Evolutionary conservation across 805 yeast species (phyloP).

Genomic region (Candida silvatica): DNA sequence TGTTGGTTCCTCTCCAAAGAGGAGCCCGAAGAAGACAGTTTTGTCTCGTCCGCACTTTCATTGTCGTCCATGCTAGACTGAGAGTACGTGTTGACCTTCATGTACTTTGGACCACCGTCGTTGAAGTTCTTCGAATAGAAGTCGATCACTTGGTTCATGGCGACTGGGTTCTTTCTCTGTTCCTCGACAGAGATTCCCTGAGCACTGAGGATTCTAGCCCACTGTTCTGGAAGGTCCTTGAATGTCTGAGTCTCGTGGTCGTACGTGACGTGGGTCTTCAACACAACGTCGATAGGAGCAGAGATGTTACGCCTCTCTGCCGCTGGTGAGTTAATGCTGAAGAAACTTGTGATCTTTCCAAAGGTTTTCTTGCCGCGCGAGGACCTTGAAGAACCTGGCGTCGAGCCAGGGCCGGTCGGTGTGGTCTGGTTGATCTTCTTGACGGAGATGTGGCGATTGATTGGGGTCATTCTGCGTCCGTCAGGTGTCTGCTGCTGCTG

Average conservation of each 20-base stretch:
- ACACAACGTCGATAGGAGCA: constrained; percentile 87
- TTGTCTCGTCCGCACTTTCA: background rate
- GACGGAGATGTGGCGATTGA: background rate
- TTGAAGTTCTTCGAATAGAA: constrained; percentile 19
- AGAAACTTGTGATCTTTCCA: constrained; percentile 39
- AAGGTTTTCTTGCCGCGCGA: constrained; percentile 45
- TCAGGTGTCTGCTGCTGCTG: too few species aligned
- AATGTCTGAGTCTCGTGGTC: constrained; percentile 79
- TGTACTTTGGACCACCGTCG: constrained; percentile 19
- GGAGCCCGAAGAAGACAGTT: constrained; percentile 1
- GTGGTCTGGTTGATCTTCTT: background rate
- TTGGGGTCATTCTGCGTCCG: background rate
- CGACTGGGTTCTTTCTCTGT: constrained; percentile 87
- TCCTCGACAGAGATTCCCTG: constrained; percentile 86
- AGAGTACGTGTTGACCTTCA: constrained; percentile 14
- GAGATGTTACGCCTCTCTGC: constrained; percentile 47
- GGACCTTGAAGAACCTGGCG: constrained; percentile 14
- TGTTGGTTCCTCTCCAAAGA: background rate
- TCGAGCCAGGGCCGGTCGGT: background rate
- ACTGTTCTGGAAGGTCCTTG: constrained; percentile 87
- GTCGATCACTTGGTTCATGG: constrained; percentile 40
- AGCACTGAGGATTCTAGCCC: constrained; percentile 77
- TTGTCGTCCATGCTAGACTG: constrained; percentile 13
- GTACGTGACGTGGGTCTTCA: constrained; percentile 88
- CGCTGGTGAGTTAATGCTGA: constrained; percentile 6